Evolutionary conservation across 164 flowering plant species (phyloP).

Genomic region (Sedum album): DNA sequence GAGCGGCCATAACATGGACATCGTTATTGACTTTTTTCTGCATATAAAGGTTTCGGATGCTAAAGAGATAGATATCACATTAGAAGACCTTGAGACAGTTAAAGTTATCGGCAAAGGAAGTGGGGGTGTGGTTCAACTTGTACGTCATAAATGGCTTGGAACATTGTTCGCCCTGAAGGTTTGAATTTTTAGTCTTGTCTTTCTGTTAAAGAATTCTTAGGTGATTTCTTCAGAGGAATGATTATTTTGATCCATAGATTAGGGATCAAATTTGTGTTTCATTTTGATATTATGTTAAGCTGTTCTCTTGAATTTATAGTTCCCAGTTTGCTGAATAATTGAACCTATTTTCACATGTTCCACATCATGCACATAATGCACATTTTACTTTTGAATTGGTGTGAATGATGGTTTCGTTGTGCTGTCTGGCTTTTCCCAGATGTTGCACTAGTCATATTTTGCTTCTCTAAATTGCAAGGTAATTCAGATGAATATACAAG

Average conservation of each 20-base stretch:
- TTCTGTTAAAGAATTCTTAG: neutral
- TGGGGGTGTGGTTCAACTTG: conserved; percentile 98
- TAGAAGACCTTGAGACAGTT: conserved; percentile 90
- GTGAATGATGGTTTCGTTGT: neutral
- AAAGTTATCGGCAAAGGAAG: conserved; percentile 98
- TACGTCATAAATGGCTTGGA: conserved; percentile 94
- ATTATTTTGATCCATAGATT: neutral
- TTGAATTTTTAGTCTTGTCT: neutral
- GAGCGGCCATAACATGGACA: too few species aligned
- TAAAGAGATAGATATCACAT: conserved; percentile 69
- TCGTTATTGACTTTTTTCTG: neutral
- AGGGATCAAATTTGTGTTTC: neutral
- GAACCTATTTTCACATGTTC: neutral
- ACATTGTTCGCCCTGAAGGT: conserved; percentile 74
- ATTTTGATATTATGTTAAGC: neutral
- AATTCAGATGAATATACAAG: conserved; percentile 92
- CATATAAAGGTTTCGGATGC: conserved; percentile 48
- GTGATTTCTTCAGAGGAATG: neutral
- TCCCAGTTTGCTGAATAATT: too few species aligned
- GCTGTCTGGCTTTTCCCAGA: too few species aligned
- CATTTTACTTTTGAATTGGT: too few species aligned
- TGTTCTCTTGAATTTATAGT: neutral
- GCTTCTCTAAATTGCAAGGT: conserved; percentile 37
- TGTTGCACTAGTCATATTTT: neutral
- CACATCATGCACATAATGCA: too few species aligned